Percentiles rank a stretch among this genome's conserved stretches.
These are phyloP conservation scores for Omphalea diandra DNA, from an alignment of 441 rosid genomes.

Conservation along the genomic window DNA sequence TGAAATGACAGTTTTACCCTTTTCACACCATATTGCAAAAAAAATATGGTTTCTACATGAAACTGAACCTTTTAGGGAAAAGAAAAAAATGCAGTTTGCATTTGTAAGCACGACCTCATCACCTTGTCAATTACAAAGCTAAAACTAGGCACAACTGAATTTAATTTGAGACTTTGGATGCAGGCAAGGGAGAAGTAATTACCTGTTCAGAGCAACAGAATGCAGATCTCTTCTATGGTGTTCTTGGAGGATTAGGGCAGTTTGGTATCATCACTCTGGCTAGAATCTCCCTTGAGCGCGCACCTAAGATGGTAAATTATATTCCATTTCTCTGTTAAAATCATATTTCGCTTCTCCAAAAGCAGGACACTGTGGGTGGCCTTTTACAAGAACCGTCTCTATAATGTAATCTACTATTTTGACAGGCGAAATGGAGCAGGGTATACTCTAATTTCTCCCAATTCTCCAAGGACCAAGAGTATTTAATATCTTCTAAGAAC, in stretches of 20 bases:
- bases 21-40: background rate
- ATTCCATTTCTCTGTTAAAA: too few relatives aligned
- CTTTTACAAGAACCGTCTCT: background rate
- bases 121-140: background rate
- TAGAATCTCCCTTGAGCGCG: conserved; percentile 62
- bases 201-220: conserved; percentile 72
- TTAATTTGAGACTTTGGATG: conserved; percentile 31
- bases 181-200: conserved; percentile 85
- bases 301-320: conserved; percentile 69
- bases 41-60: conserved; percentile 5
- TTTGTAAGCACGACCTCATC: background rate
- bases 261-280: conserved; percentile 92
- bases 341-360: conserved; percentile 1
- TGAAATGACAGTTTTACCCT: conserved; percentile 29
- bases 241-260: conserved; percentile 93
- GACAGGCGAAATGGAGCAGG: conserved; percentile 88
- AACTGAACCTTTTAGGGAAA: background rate
- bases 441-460: conserved; percentile 72
- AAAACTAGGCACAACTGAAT: background rate
- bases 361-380: background rate
- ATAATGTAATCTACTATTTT: conserved; percentile 26
- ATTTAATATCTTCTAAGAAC: conserved; percentile 50
- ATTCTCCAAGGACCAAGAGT: conserved; percentile 86
- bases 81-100: background rate
- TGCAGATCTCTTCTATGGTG: conserved; percentile 73